Evolutionary conservation across 2,329 filamentous ascomycete species (phyloP).

Genomic region (Nigrospora osmanthi): DNA sequence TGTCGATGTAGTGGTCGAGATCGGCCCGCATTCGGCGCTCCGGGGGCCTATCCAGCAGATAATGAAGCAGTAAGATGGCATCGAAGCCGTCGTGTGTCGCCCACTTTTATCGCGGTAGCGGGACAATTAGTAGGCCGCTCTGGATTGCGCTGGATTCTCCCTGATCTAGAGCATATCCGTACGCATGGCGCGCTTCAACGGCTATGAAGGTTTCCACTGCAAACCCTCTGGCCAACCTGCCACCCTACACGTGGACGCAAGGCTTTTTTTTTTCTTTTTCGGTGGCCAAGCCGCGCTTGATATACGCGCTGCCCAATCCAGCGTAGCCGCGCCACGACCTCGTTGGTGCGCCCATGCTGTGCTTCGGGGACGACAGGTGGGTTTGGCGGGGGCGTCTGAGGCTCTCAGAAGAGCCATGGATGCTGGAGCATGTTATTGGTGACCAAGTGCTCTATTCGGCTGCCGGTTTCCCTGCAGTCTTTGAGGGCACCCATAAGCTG

Average conservation of each 20-base stretch:
- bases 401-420: constrained; percentile 42
- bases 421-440: constrained; percentile 42
- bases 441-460: constrained; percentile 42
- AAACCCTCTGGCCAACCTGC: constrained; percentile 34
- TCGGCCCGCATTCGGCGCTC: no score
- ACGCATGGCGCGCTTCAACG: no score
- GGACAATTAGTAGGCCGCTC: no score
- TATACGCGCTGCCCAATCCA: constrained; percentile 32
- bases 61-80: no score
- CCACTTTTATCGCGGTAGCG: no score
- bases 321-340: constrained; percentile 39
- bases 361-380: constrained; percentile 33
- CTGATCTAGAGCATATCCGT: no score
- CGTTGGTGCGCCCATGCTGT: constrained; percentile 35
- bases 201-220: background rate
- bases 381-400: constrained; percentile 42
- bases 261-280: constrained; percentile 40
- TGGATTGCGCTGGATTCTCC: no score
- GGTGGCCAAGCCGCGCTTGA: constrained; percentile 44
- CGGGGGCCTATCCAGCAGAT: no score
- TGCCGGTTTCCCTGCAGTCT: constrained; percentile 41
- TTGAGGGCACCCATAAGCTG: constrained; percentile 36
- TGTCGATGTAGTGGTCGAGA: no score
- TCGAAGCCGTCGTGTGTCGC: no score
- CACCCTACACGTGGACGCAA: constrained; percentile 47